Percentiles rank a stretch among this genome's conserved stretches.
phyloP scores from a whole-genome alignment of 2,329 filamentous ascomycete genomes.

The Epichloe hybrida region DNA sequence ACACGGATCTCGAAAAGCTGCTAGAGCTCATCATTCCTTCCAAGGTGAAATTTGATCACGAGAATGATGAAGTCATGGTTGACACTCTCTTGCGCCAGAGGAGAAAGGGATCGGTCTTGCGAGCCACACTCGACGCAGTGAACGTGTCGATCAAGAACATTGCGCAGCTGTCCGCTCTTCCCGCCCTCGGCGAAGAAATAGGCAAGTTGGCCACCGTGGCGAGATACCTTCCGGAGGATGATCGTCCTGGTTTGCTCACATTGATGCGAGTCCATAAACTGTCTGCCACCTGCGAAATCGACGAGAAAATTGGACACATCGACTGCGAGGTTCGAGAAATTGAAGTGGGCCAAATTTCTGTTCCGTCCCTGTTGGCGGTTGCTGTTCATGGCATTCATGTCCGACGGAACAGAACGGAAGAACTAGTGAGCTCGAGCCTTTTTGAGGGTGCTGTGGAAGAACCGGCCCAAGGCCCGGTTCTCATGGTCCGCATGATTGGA shows the following conservation, averaged over 20 bases:
- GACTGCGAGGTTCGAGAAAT: conserved; percentile 45
- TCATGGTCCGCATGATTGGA: conserved; percentile 83
- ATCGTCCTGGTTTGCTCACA: conserved; percentile 75
- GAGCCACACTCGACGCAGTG: conserved; percentile 51
- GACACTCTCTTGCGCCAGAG: conserved; percentile 81
- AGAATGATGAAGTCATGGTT: conserved; percentile 86
- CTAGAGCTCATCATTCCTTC: conserved; percentile 82
- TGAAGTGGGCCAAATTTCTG: conserved; percentile 67
- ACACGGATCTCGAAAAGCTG: conserved; percentile 68
- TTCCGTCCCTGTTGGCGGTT: conserved; percentile 73
- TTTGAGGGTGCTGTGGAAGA: conserved; percentile 14
- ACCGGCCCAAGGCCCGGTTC: conserved; percentile 30
- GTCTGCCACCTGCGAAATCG: conserved; percentile 48
- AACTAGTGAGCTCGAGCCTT: conserved; percentile 48
- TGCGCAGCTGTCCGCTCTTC: conserved; percentile 52
- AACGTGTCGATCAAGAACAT: conserved; percentile 50
- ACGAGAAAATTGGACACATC: conserved; percentile 53
- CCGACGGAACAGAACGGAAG: conserved; percentile 52
- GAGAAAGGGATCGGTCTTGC: conserved; percentile 71
- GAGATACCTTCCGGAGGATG: conserved; percentile 92
- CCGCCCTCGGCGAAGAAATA: conserved; percentile 63
- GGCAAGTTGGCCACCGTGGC: conserved; percentile 73
- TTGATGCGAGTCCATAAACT: conserved; percentile 54
- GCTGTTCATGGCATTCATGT: conserved; percentile 52
- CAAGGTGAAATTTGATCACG: conserved; percentile 72